These are phyloP conservation scores for Taxillus chinensis DNA, from an alignment of 164 flowering plant species.

Conservation along the genomic window DNA sequence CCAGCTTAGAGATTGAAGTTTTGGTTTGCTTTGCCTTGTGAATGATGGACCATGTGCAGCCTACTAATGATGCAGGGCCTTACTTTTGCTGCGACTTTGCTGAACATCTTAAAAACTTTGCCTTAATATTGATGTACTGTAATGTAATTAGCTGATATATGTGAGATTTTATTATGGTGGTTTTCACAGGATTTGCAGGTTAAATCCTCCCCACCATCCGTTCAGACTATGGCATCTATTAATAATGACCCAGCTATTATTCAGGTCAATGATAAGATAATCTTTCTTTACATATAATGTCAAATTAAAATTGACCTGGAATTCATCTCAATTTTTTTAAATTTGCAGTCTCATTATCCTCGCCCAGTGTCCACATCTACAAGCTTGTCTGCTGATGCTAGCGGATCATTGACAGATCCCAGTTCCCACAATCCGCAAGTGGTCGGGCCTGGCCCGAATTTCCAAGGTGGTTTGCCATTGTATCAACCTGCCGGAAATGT, in stretches of 20 bases:
- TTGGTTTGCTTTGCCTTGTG: no score
- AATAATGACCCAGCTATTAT: constrained; percentile 86
- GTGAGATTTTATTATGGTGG: neutral
- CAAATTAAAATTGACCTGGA: neutral
- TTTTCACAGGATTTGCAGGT: constrained; percentile 80
- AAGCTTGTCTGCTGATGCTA: constrained; percentile 47
- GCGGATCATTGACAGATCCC: constrained; percentile 41
- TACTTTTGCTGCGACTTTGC: no score
- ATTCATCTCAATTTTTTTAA: neutral
- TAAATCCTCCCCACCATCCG: constrained; percentile 78
- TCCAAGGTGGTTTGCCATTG: constrained; percentile 64
- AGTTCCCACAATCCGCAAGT: constrained; percentile 37
- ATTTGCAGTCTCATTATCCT: constrained; percentile 77
- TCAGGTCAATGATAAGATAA: constrained; percentile 37
- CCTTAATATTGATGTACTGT: no score
- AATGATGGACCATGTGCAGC: no score
- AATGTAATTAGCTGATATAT: no score
- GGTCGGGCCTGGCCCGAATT: constrained; percentile 39
- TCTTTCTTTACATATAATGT: neutral
- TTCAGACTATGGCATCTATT: constrained; percentile 43
- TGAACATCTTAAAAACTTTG: no score
- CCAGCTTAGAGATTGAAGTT: no score
- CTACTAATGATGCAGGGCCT: no score
- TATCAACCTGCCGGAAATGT: constrained; percentile 70
- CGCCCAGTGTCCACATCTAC: constrained; percentile 45